Evolutionary conservation across 2,329 filamentous ascomycete species (phyloP).

Genomic region (Colletotrichum endophyticum): DNA sequence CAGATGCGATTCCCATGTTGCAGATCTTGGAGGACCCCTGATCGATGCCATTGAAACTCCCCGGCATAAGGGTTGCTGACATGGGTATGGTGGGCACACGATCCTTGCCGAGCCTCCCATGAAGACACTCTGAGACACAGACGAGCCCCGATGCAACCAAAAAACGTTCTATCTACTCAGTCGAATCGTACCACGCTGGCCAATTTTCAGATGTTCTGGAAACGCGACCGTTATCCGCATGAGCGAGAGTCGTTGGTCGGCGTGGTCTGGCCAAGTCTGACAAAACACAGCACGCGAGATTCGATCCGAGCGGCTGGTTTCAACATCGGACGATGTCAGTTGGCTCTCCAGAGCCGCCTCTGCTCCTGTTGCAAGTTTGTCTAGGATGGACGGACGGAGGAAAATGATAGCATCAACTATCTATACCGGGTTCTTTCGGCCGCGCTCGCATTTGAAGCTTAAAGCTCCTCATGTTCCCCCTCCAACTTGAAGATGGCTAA

Average conservation of each 20-base stretch:
- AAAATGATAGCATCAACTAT: constrained; percentile 1
- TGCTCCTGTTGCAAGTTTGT: background rate
- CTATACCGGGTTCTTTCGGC: constrained; percentile 2
- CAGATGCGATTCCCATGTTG: background rate
- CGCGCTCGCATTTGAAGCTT: background rate
- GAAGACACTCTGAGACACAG: constrained; percentile 12
- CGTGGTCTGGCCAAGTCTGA: background rate
- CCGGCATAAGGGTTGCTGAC: background rate
- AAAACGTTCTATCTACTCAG: constrained; percentile 16
- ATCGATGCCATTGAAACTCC: constrained; percentile 2
- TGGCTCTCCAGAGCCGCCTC: background rate
- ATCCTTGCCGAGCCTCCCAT: constrained; percentile 7
- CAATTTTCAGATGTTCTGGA: constrained; percentile 12
- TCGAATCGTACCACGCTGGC: constrained; percentile 12
- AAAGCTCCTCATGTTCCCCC: constrained; percentile 16
- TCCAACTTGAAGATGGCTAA: constrained; percentile 2
- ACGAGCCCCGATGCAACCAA: background rate
- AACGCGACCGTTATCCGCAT: background rate
- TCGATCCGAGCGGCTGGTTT: constrained; percentile 18
- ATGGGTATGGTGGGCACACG: constrained; percentile 6
- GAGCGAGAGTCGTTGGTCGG: background rate
- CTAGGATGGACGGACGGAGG: background rate
- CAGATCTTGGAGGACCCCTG: background rate
- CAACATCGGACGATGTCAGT: constrained; percentile 14
- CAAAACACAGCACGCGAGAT: background rate